Base-by-base conservation (phyloP, 257 asterid species). In the Orobanche coerulescens region DNA sequence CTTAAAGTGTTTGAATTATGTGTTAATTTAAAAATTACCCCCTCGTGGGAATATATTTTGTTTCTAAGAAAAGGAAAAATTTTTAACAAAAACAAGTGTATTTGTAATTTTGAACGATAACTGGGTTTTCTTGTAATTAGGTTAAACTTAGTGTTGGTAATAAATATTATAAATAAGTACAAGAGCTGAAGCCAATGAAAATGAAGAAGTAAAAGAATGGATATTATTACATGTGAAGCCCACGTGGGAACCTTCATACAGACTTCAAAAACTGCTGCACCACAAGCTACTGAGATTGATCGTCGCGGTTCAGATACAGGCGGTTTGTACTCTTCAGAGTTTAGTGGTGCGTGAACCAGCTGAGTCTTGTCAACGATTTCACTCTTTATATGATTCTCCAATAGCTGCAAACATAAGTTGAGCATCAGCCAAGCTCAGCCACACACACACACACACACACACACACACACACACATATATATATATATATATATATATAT, bases 341-440 rank as follows among this genome's bases (percentile, higher is more conserved):
- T 76, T 20, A 78, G 65, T 53, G 67, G 76, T 13, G 85, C 85
- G 44, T 81, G 96, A 70, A 85, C 70, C 74, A 93, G 76, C 67
- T 60, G 83, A 58, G 77, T 81, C 26, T 89, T 84, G 69, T 87
- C 99, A 50, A 93, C 79, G 60, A 89, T 74, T 74, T 93, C 99
- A 67, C 87, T 87, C 79, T 90, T 93, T 77, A 93, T 89, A 75
- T 93, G 97, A 81, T 87, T 90, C 79, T 93, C 97, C 82, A 93
- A 76, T 51, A 81, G 80, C 99, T 87, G 61, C 12, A 71, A 51
- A 33, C 50, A 52, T 40, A 40, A n/a, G 57, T 43, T 18, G 43
- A 47, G 42, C 37, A 60, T 19, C 26, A 33, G 25, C 58, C 49
- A 53, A 39, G 49, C 58, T 49, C 49, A 70, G 52, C 15, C 13